Base-by-base conservation (phyloP, 345 rosid genomes). In the Salix dunnii region DNA sequence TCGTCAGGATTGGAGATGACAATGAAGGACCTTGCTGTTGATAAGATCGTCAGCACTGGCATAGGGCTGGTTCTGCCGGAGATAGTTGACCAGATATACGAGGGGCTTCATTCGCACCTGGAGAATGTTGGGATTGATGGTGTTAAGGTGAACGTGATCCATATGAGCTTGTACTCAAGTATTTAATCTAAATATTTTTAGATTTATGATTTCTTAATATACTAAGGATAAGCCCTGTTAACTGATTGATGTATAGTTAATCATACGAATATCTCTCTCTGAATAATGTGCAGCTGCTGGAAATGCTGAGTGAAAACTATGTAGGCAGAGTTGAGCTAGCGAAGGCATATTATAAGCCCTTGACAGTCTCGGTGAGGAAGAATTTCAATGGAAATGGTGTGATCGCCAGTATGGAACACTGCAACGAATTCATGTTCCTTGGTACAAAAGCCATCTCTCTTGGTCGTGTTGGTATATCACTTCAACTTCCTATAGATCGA, bases 401-500 rank as follows among this genome's bases (percentile, higher is more conserved):
- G 20, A 93, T 96, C 23, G 98, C 99, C 0, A 96, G 99, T 70
- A 96, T 96, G 99, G 98, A 92, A 79, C 98, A 96, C 67, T 93
- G 98, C 81, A 96, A 96, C 82, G 99, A 96, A 78, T 96, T 96
- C 84, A 93, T 96, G 97, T 87, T 91, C 79, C 99, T 96, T 49
- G 99, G 99, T 1, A 93, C 99, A 0, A 91, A 96, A 77, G 91
- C 97, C 83, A 93, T 96, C 13, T 42, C 90, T 21, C 96, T 96
- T 25, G 99, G 99, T 27, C 99, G 99, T 71, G 99, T 96, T 25
- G 99, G 99, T 93, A 84, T 13, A 94, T 80, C 40, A 8, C 60
- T 53, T 53, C 4, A 7, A 53, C 9, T 21, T 21, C 60, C 10
- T 36, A 36, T 36, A 8, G 40, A 36, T 36, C 40, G 40, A 36